These are phyloP conservation scores for Pleoardoris graminearum DNA, from an alignment of 2,329 filamentous ascomycete species.

Conservation along the genomic window DNA sequence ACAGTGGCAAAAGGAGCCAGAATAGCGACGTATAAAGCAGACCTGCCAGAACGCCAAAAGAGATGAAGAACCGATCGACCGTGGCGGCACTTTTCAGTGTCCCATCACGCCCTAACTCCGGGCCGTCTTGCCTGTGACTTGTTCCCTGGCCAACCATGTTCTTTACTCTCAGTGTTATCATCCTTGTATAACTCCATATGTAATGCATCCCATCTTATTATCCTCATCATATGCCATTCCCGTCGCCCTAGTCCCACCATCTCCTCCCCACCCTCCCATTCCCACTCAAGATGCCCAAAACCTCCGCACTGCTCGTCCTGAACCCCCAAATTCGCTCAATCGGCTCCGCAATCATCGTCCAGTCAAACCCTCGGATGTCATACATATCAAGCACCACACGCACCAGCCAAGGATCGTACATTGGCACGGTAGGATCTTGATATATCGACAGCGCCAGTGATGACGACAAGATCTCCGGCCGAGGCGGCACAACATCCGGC, in stretches of 20 bases:
- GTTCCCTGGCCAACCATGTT: no score
- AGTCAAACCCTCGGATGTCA: constrained; percentile 40
- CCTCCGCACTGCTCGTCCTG: constrained; percentile 38
- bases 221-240: neutral
- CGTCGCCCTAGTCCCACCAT: constrained; percentile 41
- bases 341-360: constrained; percentile 43
- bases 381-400: constrained; percentile 42
- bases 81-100: neutral
- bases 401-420: constrained; percentile 44
- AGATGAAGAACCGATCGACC: neutral
- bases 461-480: constrained; percentile 13
- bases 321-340: constrained; percentile 41
- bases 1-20: constrained; percentile 7
- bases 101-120: constrained; percentile 5
- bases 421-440: constrained; percentile 32
- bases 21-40: neutral
- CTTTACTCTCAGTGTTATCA: no score
- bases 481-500: neutral
- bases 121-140: neutral
- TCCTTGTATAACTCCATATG: no score
- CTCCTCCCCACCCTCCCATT: constrained; percentile 39
- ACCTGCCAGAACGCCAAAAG: neutral
- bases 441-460: constrained; percentile 33
- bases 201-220: neutral
- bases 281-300: constrained; percentile 40